A percentile compares a stretch with the other conserved stretches of the same genome.
Evolutionary conservation across 2,329 filamentous ascomycete species (phyloP).

Genomic region (Neofusicoccum parvum): DNA sequence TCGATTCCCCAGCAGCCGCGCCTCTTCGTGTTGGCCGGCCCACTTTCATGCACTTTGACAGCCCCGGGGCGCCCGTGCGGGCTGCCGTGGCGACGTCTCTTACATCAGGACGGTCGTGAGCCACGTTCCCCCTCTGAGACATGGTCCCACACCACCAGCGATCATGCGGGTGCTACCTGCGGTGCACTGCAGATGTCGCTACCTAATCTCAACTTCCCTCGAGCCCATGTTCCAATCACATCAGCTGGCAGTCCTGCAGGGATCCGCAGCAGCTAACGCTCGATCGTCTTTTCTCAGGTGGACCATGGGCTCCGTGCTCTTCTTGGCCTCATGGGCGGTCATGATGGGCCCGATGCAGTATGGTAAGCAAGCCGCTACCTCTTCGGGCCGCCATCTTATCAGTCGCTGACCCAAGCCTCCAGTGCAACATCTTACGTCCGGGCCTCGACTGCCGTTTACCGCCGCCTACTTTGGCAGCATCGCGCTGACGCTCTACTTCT

Average conservation of each 20-base stretch:
- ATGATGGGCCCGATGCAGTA: slow-evolving; percentile 91
- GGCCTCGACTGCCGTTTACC: slow-evolving; percentile 85
- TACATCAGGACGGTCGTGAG: slow-evolving; percentile 37
- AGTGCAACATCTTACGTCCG: slow-evolving; percentile 80
- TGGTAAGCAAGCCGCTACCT: slow-evolving; percentile 40
- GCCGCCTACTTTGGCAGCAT: slow-evolving; percentile 95
- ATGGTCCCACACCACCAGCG: slow-evolving; percentile 31
- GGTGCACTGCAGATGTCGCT: slow-evolving; percentile 39
- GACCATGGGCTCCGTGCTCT: slow-evolving; percentile 88
- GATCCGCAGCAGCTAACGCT: slow-evolving; percentile 23
- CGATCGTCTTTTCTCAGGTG: slow-evolving; percentile 63
- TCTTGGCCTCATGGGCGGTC: slow-evolving; percentile 88
- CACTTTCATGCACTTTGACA: slow-evolving; percentile 21
- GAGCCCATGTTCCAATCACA: slow-evolving; percentile 29
- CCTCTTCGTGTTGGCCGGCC: slow-evolving; percentile 22
- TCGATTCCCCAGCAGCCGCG: slow-evolving; percentile 23
- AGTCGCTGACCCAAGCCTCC: slow-evolving; percentile 15
- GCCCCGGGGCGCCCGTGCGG: slow-evolving; percentile 5
- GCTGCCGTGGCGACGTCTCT: slow-evolving; percentile 18
- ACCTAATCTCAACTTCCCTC: slow-evolving; percentile 33
- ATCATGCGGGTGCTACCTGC: slow-evolving; percentile 46
- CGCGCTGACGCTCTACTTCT: slow-evolving; percentile 84
- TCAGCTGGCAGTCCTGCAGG: slow-evolving; percentile 24
- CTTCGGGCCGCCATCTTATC: slow-evolving; percentile 25
- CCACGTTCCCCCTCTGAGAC: slow-evolving; percentile 35